These are phyloP conservation scores for Penicillium pulvis DNA, from an alignment of 495 filamentous ascomycete species.

Conservation along the genomic window DNA sequence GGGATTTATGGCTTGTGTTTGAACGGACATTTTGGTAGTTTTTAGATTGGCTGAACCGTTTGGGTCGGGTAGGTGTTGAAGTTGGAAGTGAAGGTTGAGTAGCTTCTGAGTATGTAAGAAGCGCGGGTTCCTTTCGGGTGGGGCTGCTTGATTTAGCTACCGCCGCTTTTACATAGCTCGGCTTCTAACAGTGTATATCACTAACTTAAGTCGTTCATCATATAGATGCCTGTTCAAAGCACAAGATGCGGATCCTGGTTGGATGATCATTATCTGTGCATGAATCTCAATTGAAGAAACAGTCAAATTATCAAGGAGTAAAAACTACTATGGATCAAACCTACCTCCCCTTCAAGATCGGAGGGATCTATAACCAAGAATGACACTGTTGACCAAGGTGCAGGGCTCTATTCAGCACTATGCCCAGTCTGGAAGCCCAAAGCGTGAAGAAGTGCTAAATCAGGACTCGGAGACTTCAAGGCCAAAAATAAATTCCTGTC, in stretches of 20 bases:
- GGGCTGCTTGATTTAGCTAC: neutral
- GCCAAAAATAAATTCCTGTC: neutral
- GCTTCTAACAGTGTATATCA: no score
- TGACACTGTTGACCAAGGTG: neutral
- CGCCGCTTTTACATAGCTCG: no score
- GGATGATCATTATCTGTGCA: no score
- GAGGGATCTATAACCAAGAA: neutral
- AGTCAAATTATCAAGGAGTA: no score
- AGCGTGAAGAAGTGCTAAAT: neutral
- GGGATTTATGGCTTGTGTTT: conserved; percentile 39
- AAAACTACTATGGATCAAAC: no score
- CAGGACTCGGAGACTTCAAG: neutral
- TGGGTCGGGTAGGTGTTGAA: neutral
- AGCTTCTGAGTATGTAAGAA: neutral
- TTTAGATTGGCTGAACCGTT: neutral
- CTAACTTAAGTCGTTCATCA: no score
- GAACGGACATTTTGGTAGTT: conserved; percentile 35
- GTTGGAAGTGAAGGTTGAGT: neutral
- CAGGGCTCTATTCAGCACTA: neutral
- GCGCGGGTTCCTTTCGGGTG: neutral
- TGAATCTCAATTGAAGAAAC: no score
- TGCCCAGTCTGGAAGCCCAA: neutral
- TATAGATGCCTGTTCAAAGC: no score
- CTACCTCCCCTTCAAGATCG: no score
- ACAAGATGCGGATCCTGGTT: no score